phyloP scores from a whole-genome alignment of 1,284 basidiomycete species.

The Veloporphyrellus conicus region DNA sequence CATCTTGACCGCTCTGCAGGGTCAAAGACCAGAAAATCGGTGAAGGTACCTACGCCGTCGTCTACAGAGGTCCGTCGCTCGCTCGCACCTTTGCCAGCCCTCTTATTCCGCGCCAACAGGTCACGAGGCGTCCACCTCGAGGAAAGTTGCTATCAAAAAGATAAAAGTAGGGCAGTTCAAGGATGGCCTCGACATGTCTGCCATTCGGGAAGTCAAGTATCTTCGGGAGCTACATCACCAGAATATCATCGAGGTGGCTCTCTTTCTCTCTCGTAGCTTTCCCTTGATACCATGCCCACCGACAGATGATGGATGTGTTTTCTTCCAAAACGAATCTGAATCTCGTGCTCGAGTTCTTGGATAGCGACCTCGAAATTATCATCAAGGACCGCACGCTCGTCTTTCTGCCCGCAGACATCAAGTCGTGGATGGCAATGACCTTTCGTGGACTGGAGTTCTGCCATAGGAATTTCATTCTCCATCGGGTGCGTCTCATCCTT shows the following conservation, averaged over 20 bases:
- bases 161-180: constrained; percentile 96
- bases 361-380: constrained; percentile 96
- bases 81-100: background rate
- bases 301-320: constrained; percentile 92
- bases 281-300: background rate
- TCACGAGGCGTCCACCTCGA: constrained; percentile 62
- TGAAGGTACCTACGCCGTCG: constrained; percentile 96
- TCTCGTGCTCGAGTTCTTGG: constrained; percentile 94
- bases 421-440: constrained; percentile 99
- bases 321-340: constrained; percentile 96
- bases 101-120: constrained; percentile 38
- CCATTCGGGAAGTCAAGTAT: constrained; percentile 97
- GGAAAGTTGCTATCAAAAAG: constrained; percentile 95
- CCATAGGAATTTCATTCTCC: constrained; percentile 89
- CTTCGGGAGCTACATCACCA: constrained; percentile 90
- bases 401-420: constrained; percentile 94
- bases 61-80: constrained; percentile 75
- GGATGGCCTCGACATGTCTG: constrained; percentile 98
- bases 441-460: constrained; percentile 96
- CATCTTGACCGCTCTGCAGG: constrained; percentile 40
- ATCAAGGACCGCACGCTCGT: constrained; percentile 91
- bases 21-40: constrained; percentile 87
- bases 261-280: no score
- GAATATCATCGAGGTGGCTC: constrained; percentile 84
- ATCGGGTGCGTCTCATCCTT: constrained; percentile 63